Conservation (phyloP, 495 filamentous ascomycete species). For the Staphylotrichum tortipilum region DNA sequence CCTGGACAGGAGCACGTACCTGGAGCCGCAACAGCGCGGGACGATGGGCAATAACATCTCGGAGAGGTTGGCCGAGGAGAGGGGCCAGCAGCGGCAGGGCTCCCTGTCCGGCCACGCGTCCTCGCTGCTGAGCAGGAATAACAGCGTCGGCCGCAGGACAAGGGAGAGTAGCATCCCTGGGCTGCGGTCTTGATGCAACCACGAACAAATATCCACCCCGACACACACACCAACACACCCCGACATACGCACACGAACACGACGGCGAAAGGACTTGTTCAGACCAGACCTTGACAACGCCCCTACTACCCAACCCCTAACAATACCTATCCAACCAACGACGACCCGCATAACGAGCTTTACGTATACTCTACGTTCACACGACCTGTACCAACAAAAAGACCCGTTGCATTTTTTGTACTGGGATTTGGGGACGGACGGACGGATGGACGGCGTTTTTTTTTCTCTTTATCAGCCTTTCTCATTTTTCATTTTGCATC, state of each 20-base stretch:
- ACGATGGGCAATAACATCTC: constrained; percentile 18
- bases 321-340: no score
- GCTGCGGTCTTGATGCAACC: no score
- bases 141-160: constrained; percentile 34
- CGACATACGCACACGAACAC: no score
- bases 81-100: constrained; percentile 31
- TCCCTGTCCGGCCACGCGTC: constrained; percentile 28
- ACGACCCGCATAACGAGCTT: not conserved
- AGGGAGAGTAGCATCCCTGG: constrained; percentile 24
- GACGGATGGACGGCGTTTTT: constrained; percentile 7
- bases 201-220: no score
- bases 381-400: not conserved
- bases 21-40: constrained; percentile 25
- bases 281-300: no score
- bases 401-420: not conserved
- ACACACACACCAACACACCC: no score
- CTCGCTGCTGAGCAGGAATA: constrained; percentile 32
- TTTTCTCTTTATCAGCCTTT: not conserved
- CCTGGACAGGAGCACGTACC: constrained; percentile 17
- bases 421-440: not conserved
- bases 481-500: not conserved
- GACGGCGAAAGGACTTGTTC: no score
- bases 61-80: constrained; percentile 36
- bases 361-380: no score
- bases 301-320: no score